These are phyloP conservation scores for Arachnopeziza araneosa DNA, from an alignment of 2,329 filamentous ascomycete genomes.

Conservation along the genomic window DNA sequence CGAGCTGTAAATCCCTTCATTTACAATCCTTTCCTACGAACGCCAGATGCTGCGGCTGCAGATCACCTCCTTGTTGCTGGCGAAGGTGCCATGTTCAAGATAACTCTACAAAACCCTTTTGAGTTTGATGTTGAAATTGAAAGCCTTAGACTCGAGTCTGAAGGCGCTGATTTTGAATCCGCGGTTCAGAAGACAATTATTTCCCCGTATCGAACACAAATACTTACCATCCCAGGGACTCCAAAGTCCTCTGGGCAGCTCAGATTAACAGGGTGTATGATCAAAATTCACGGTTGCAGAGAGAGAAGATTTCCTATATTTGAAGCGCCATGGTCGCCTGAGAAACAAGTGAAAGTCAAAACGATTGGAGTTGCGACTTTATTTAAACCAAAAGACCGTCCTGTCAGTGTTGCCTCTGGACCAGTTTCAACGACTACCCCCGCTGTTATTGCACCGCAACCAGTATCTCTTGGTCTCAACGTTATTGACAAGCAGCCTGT, in stretches of 20 bases:
- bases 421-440: constrained; percentile 34
- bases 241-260: constrained; percentile 63
- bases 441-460: constrained; percentile 39
- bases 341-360: constrained; percentile 69
- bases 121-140: constrained; percentile 91
- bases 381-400: constrained; percentile 25
- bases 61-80: constrained; percentile 71
- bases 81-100: constrained; percentile 70
- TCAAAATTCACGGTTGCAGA: constrained; percentile 76
- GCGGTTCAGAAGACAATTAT: constrained; percentile 60
- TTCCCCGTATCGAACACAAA: constrained; percentile 77
- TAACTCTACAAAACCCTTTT: constrained; percentile 89
- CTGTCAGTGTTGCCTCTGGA: constrained; percentile 28
- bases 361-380: constrained; percentile 57
- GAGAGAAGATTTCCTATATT: constrained; percentile 84
- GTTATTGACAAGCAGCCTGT: constrained; percentile 78
- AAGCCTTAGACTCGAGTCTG: constrained; percentile 66
- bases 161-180: constrained; percentile 68
- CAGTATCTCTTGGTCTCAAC: constrained; percentile 55
- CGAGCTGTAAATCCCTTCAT: constrained; percentile 72
- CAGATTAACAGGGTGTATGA: constrained; percentile 69
- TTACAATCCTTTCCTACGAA: constrained; percentile 86
- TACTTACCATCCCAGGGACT: constrained; percentile 64
- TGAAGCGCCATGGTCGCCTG: constrained; percentile 66
- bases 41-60: constrained; percentile 49